These are phyloP conservation scores for Tricholoma terreum DNA, from an alignment of 768 basidiomycete genomes.

Conservation along the genomic window DNA sequence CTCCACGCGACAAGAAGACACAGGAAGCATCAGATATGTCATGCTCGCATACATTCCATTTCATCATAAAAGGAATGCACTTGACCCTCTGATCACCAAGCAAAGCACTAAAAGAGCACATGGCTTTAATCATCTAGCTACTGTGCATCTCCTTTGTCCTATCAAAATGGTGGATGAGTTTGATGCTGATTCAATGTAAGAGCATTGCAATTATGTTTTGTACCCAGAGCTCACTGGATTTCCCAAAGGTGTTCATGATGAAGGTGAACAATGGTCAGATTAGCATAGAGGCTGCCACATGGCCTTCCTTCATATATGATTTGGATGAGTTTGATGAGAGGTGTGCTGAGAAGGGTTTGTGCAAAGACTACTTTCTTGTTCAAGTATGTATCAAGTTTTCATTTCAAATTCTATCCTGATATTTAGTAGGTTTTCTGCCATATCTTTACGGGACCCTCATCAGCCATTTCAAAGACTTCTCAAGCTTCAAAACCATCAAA, in stretches of 20 bases:
- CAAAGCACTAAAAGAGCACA: neutral
- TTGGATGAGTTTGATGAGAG: neutral
- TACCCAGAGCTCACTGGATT: neutral
- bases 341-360: neutral
- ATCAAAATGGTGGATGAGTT: neutral
- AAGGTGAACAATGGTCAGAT: neutral
- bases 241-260: neutral
- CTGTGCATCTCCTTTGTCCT: neutral
- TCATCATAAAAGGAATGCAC: neutral
- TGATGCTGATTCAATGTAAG: neutral
- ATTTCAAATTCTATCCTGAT: neutral
- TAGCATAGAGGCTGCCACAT: neutral
- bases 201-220: neutral
- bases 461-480: neutral
- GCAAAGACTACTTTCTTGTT: neutral
- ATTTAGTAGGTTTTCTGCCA: neutral
- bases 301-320: neutral
- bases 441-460: neutral
- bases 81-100: neutral
- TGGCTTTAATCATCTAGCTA: neutral
- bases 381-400: neutral
- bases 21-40: neutral
- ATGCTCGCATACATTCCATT: neutral
- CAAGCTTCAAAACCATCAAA: neutral
- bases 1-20: neutral